These are phyloP conservation scores for Vinca minor DNA, from an alignment of 257 asterid genomes.

Conservation along the genomic window DNA sequence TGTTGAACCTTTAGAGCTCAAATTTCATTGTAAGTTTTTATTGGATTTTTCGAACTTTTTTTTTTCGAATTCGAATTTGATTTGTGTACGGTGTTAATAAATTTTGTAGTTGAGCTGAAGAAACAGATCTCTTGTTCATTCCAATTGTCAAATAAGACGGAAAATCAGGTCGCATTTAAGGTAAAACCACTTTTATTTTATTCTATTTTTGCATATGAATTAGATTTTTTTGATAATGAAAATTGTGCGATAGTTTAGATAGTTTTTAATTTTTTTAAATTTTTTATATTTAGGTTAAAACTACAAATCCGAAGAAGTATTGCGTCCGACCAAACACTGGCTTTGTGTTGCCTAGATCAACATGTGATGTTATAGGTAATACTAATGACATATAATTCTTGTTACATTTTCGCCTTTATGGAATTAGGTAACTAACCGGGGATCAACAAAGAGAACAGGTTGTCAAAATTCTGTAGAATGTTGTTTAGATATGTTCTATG, in stretches of 20 bases:
- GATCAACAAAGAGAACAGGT: background rate
- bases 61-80: too few species aligned
- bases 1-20: constrained; percentile 55
- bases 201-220: background rate
- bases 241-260: too few species aligned
- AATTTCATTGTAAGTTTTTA: constrained; percentile 46
- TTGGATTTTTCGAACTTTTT: background rate
- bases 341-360: constrained; percentile 54
- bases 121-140: constrained; percentile 74
- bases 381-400: background rate
- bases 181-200: constrained; percentile 14
- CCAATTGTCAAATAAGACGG: constrained; percentile 58
- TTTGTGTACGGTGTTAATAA: background rate
- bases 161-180: constrained; percentile 67
- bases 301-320: constrained; percentile 79
- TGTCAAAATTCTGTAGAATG: background rate
- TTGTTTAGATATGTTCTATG: background rate
- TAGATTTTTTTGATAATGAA: background rate
- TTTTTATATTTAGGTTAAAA: constrained; percentile 34
- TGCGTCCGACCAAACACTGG: constrained; percentile 76
- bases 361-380: constrained; percentile 48
- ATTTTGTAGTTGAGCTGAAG: constrained; percentile 65
- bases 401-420: constrained; percentile 19
- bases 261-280: background rate
- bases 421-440: background rate